A percentile compares a stretch with the other conserved stretches of the same genome.
Conservation (phyloP, 2,329 filamentous ascomycete species). For the Ceratocystis harringtonii region DNA sequence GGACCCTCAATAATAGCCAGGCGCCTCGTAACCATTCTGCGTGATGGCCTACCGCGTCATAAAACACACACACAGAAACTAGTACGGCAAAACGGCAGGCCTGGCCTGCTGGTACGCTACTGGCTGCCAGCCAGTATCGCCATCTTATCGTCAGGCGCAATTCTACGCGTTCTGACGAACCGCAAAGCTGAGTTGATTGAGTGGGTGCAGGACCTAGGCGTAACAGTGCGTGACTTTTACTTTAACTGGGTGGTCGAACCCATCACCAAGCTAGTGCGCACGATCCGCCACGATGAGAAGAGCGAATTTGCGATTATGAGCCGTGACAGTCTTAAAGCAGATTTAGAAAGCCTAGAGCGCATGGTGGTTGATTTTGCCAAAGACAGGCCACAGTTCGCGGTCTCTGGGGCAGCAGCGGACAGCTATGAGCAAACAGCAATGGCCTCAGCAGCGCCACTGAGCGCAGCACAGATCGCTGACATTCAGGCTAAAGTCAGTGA, state of each 20-base stretch:
- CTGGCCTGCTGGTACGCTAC: conserved; percentile 62
- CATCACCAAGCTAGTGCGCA: conserved; percentile 65
- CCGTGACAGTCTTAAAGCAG: conserved; percentile 75
- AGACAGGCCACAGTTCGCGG: conserved; percentile 54
- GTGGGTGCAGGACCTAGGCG: conserved; percentile 67
- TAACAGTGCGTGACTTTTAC: conserved; percentile 79
- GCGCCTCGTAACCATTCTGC: conserved; percentile 54
- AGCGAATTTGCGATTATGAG: conserved; percentile 97
- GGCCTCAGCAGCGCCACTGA: conserved; percentile 39
- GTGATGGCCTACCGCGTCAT: conserved; percentile 53
- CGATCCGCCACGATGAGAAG: conserved; percentile 80
- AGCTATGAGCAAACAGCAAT: conserved; percentile 20
- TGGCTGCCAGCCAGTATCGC: conserved; percentile 66
- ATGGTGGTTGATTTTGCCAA: conserved; percentile 96
- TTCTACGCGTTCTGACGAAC: conserved; percentile 64
- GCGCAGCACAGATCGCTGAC: conserved; percentile 53
- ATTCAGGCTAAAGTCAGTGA: conserved; percentile 71
- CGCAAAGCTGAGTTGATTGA: conserved; percentile 59
- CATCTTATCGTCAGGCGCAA: conserved; percentile 69
- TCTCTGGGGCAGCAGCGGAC: conserved; percentile 24
- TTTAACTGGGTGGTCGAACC: conserved; percentile 91
- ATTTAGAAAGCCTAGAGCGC: conserved; percentile 79
- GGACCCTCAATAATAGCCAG: conserved; percentile 48
- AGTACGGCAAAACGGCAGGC: conserved; percentile 55
- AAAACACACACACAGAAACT: conserved; percentile 38